Evolutionary conservation across 352 stramenopile genomes (phyloP).

Genomic region (Hyaloperonospora brassicae): DNA sequence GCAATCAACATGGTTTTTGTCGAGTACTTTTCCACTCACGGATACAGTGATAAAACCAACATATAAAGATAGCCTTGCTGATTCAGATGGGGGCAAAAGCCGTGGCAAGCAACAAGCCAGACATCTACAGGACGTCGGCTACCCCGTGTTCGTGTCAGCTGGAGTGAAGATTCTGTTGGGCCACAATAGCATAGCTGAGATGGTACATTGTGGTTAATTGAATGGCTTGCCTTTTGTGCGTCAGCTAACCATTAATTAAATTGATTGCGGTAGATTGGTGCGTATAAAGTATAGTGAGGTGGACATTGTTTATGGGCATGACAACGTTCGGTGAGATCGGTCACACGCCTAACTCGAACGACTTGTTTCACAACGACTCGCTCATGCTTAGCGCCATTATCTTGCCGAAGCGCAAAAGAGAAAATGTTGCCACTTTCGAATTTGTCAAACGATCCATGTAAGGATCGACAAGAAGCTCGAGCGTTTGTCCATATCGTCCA

Average conservation of each 20-base stretch:
- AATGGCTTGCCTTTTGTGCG: not conserved
- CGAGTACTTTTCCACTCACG: too few relatives aligned
- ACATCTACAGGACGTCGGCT: too few relatives aligned
- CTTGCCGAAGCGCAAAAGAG: conserved; percentile 79
- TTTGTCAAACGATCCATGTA: too few relatives aligned
- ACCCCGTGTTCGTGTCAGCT: conserved; percentile 81
- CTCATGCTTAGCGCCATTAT: conserved; percentile 86
- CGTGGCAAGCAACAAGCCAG: too few relatives aligned
- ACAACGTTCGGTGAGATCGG: conserved; percentile 85
- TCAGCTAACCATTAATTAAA: not conserved
- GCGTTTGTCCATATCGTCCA: conserved; percentile 7
- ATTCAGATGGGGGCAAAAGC: too few relatives aligned
- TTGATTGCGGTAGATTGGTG: conserved; percentile 65
- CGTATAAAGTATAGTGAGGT: conserved; percentile 78
- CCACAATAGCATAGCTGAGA: conserved; percentile 84
- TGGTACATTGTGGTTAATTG: conserved; percentile 33
- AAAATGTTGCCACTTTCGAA: conserved; percentile 64
- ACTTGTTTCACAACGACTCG: conserved; percentile 81
- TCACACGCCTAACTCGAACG: conserved; percentile 66
- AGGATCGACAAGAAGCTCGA: too few relatives aligned
- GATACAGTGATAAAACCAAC: too few relatives aligned
- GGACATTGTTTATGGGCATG: conserved; percentile 77
- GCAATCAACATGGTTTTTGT: too few relatives aligned
- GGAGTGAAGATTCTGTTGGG: conserved; percentile 76
- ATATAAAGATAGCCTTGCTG: too few relatives aligned